Evolutionary conservation across 192 early-diverging fungal genomes (phyloP).

Genomic region (Mortierella hygrophila): DNA sequence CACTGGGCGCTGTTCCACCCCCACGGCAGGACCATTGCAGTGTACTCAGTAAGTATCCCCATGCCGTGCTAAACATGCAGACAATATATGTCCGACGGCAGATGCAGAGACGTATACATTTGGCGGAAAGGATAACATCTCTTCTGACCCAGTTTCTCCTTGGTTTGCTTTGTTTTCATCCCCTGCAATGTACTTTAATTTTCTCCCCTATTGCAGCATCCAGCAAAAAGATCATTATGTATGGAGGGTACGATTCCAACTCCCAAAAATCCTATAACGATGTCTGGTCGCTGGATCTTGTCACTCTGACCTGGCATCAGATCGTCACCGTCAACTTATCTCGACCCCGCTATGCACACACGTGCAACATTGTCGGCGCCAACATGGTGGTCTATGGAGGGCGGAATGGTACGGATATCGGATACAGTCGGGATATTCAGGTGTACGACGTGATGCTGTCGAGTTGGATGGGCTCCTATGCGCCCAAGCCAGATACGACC

Average conservation of each 20-base stretch:
- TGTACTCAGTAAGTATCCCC: conserved; percentile 36
- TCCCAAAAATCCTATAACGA: conserved; percentile 10
- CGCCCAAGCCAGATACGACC: conserved; percentile 33
- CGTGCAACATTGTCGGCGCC: conserved; percentile 48
- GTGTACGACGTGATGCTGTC: conserved; percentile 36
- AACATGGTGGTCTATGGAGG: conserved; percentile 49
- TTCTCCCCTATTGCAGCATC: conserved; percentile 3
- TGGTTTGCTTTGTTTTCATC: not conserved
- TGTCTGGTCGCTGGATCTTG: conserved; percentile 44
- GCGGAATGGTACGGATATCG: not conserved
- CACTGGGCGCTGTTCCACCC: conserved; percentile 20
- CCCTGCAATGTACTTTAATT: not conserved
- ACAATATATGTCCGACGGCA: not conserved
- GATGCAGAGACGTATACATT: not conserved
- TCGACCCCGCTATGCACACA: conserved; percentile 20
- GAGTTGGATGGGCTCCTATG: conserved; percentile 21
- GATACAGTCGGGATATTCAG: conserved; percentile 33
- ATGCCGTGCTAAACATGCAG: not conserved
- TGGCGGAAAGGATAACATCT: not conserved
- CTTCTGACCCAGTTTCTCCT: not conserved
- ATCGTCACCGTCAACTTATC: conserved; percentile 9
- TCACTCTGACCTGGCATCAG: conserved; percentile 41
- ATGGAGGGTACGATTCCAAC: conserved; percentile 42
- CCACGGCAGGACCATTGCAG: conserved; percentile 46
- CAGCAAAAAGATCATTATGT: conserved; percentile 44